Percentiles rank a stretch among this genome's conserved stretches.
phyloP scores from a whole-genome alignment of 176 grass and related monocot genomes.

The Aegilops speltoides region DNA sequence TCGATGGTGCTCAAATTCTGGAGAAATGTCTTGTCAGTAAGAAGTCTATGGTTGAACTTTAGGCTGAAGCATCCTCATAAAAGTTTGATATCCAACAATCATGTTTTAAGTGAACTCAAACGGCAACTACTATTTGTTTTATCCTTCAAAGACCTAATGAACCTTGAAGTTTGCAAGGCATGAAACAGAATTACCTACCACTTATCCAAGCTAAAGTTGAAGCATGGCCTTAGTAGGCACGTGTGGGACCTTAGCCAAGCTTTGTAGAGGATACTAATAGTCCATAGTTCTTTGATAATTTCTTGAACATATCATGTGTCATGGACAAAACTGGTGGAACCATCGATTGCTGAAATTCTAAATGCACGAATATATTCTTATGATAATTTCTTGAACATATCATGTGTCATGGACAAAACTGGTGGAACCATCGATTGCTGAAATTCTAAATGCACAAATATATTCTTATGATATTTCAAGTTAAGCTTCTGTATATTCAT shows the following conservation, averaged over 20 bases:
- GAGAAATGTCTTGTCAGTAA: background rate
- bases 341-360: slow-evolving; percentile 7
- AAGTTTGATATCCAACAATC: background rate
- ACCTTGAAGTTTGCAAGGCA: background rate
- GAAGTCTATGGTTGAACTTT: slow-evolving; percentile 12
- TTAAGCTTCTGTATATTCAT: background rate
- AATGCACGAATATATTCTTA: background rate
- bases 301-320: background rate
- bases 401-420: background rate
- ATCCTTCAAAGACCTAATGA: slow-evolving; percentile 4
- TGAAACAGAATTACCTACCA: background rate
- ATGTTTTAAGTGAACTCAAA: background rate
- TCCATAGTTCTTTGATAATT: background rate
- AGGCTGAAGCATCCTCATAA: background rate
- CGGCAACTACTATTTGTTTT: background rate
- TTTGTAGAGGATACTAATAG: background rate
- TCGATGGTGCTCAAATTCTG: background rate
- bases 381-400: background rate
- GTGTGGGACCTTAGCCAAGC: slow-evolving; percentile 6
- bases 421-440: background rate
- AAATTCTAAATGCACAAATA: background rate
- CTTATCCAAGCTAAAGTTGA: background rate
- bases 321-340: background rate
- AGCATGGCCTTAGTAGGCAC: background rate
- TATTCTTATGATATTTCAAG: background rate